A percentile compares a stretch with the other conserved stretches of the same genome.
These are phyloP conservation scores for Mallotus nudiflorus DNA, from an alignment of 345 rosid genomes.

Conservation along the genomic window DNA sequence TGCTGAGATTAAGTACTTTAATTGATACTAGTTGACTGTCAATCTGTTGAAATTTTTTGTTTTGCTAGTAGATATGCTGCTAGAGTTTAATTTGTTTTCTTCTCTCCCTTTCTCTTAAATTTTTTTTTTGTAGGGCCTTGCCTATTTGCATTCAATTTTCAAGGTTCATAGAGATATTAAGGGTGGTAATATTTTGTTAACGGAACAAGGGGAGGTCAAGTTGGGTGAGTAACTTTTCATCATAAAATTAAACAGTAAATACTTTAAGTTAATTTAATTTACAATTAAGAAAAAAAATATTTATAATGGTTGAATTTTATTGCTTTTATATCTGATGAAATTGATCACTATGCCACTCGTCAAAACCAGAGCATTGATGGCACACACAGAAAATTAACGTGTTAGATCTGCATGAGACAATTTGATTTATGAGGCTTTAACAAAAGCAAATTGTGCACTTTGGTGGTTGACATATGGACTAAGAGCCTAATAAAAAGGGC, in stretches of 20 bases:
- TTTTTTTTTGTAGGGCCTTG: slow-evolving; percentile 70
- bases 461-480: not conserved
- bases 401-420: not conserved
- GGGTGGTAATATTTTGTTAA: slow-evolving; percentile 96
- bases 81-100: slow-evolving; percentile 11
- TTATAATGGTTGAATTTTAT: not conserved
- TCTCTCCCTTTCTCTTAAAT: not conserved
- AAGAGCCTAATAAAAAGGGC: not conserved
- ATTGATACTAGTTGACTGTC: not conserved
- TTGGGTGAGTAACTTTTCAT: slow-evolving; percentile 65
- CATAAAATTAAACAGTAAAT: not conserved
- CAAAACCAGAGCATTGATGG: not conserved
- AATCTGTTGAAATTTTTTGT: not conserved
- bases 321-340: not conserved
- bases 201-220: slow-evolving; percentile 99
- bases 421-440: not conserved
- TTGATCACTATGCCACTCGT: not conserved
- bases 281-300: not conserved
- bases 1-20: not conserved
- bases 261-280: not conserved
- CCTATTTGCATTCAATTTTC: slow-evolving; percentile 92
- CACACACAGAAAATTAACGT: not conserved
- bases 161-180: slow-evolving; percentile 99
- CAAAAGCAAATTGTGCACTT: not conserved
- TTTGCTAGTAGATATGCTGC: slow-evolving; percentile 14